phyloP scores from a whole-genome alignment of 2,329 filamentous ascomycete genomes.

The Pyricularia grisea region DNA sequence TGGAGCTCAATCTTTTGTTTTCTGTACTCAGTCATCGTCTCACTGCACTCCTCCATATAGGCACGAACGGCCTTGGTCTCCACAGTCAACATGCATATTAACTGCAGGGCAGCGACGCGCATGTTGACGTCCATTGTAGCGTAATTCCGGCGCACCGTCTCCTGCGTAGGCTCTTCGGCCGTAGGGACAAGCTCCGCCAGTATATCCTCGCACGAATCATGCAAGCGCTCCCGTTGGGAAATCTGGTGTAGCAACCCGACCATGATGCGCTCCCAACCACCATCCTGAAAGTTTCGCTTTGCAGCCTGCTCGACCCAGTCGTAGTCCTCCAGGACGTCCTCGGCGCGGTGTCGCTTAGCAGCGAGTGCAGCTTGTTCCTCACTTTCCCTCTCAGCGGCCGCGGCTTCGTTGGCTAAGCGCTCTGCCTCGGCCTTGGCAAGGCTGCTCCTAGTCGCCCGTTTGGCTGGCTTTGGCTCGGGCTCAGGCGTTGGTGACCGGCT shows the following conservation, averaged over 20 bases:
- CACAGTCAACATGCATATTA: constrained; percentile 76
- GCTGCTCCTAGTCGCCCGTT: constrained; percentile 76
- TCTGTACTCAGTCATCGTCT: constrained; percentile 87
- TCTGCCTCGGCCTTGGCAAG: constrained; percentile 73
- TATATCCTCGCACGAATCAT: constrained; percentile 67
- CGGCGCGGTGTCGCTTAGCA: constrained; percentile 53
- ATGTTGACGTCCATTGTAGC: constrained; percentile 70
- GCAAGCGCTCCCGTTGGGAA: constrained; percentile 62
- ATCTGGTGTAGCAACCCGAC: constrained; percentile 80
- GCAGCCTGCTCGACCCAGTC: constrained; percentile 81
- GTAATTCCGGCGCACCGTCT: constrained; percentile 68
- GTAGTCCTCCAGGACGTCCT: constrained; percentile 64
- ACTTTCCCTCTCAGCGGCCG: constrained; percentile 40
- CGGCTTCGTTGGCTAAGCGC: constrained; percentile 50
- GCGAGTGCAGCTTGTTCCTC: constrained; percentile 36
- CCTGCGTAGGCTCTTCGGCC: constrained; percentile 62
- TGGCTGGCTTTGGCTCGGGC: constrained; percentile 55
- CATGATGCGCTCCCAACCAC: constrained; percentile 86
- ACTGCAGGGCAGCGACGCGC: constrained; percentile 70
- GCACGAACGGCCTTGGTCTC: constrained; percentile 79
- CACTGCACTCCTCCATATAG: constrained; percentile 86
- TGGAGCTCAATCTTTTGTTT: constrained; percentile 96
- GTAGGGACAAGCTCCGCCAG: constrained; percentile 73
- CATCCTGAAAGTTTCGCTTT: constrained; percentile 75
- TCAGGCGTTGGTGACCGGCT: constrained; percentile 50